Base-by-base conservation (phyloP, 306 rosid genomes). In the Parietaria judaica region DNA sequence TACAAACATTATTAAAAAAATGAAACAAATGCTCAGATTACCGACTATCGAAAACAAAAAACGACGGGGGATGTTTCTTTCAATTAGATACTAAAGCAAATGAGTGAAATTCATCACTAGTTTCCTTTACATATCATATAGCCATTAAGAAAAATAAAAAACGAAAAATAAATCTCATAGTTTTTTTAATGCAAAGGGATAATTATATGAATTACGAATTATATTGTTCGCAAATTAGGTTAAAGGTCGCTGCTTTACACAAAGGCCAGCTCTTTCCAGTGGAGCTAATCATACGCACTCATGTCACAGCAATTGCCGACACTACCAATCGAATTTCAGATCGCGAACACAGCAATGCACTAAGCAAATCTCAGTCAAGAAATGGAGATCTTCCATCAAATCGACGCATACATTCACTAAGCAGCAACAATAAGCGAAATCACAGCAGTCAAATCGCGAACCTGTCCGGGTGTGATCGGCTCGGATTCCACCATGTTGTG, bases 381-480 rank as follows among this genome's bases (percentile, higher is more conserved):
- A 10, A 47, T n/a, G 41, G 58, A 61, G 66, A 62, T 65, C 69
- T 47, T 66, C 63, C 66, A 16, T 58, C 54, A 61, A 70, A 37
- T 16, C 46, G 1, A 6, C 3, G 60, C 56, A 59, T 5, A 37
- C 41, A 58, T 36, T 44, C 69, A 49, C 9, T 10, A 5, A 49
- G 14, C 12, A 44, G 3, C 23, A 4, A 54, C 12, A 14, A 4
- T 15, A 60, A 62, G 3, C 48, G 56, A 64, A 70, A 58, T 13
- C 57, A 56, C 43, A 44, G 3, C 15, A 49, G 1, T 49, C 53
- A 63, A 43, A 9, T 39, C 66, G 13, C 67, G 67, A 34, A 88
- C 96, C 96, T 83, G 96, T 45, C 96, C 96, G 62, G 96, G 79
- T 73, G 89, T 83, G 67, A 88, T 59, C 50, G 87, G 83, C 56